A percentile compares a stretch with the other conserved stretches of the same genome.
phyloP scores from a whole-genome alignment of 2,329 filamentous ascomycete genomes.

The Knufia petricola region DNA sequence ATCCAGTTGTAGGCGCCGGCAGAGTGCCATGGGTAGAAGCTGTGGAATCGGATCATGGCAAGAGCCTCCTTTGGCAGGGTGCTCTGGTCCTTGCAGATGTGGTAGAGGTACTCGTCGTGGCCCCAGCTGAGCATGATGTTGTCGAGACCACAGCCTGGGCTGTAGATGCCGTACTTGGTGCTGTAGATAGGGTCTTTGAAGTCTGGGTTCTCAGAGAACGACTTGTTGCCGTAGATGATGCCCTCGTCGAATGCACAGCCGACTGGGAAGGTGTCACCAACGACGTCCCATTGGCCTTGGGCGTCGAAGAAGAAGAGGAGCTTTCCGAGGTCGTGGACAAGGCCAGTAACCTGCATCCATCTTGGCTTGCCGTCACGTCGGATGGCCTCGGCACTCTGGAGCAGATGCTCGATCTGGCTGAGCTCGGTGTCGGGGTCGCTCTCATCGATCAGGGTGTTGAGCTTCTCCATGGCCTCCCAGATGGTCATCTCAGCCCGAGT shows the following conservation, averaged over 20 bases:
- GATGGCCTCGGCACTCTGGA: constrained; percentile 83
- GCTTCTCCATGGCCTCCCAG: constrained; percentile 87
- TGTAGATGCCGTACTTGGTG: constrained; percentile 71
- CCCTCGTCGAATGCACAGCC: constrained; percentile 48
- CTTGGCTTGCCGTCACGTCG: constrained; percentile 55
- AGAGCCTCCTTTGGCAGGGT: constrained; percentile 70
- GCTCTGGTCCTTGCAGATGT: constrained; percentile 73
- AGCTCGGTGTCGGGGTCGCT: constrained; percentile 82
- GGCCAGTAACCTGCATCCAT: constrained; percentile 40
- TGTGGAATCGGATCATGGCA: constrained; percentile 89
- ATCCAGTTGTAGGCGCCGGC: constrained; percentile 70
- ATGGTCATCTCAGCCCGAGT: constrained; percentile 68
- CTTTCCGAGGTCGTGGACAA: constrained; percentile 41
- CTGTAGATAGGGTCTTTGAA: constrained; percentile 59
- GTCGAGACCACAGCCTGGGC: constrained; percentile 67
- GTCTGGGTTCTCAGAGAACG: constrained; percentile 71
- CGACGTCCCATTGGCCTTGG: constrained; percentile 87
- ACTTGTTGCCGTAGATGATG: constrained; percentile 68
- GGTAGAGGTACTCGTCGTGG: constrained; percentile 80
- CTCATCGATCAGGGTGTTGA: constrained; percentile 84
- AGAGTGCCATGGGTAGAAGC: constrained; percentile 85
- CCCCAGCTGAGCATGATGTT: constrained; percentile 88
- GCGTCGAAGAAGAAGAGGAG: constrained; percentile 52
- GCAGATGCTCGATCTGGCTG: constrained; percentile 78
- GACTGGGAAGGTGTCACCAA: constrained; percentile 51